These are phyloP conservation scores for Microcyclospora tardicrescens DNA, from an alignment of 2,329 filamentous ascomycete genomes.

Conservation along the genomic window DNA sequence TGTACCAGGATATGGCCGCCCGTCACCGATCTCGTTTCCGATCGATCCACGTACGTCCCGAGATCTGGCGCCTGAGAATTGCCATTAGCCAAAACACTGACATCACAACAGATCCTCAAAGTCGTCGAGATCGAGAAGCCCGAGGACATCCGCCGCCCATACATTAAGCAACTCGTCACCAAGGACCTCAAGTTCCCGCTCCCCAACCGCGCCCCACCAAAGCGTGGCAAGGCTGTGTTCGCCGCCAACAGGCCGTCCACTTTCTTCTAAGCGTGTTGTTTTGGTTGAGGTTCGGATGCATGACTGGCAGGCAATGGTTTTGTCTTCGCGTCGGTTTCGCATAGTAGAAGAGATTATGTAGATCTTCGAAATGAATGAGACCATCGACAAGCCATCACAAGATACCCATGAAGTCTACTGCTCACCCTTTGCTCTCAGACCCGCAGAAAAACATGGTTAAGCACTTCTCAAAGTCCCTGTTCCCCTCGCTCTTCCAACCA, in stretches of 20 bases:
- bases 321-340: too few relatives aligned
- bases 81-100: conserved; percentile 1
- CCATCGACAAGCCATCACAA: too few relatives aligned
- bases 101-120: conserved; percentile 67
- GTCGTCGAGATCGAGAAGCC: conserved; percentile 94
- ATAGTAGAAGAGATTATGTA: too few relatives aligned
- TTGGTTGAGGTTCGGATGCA: background rate
- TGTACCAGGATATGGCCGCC: conserved; percentile 99
- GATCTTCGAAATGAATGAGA: too few relatives aligned
- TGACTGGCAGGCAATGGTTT: too few relatives aligned
- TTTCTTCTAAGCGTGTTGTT: conserved; percentile 67
- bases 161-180: conserved; percentile 95
- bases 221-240: conserved; percentile 80
- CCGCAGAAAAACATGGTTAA: too few relatives aligned
- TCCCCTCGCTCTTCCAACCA: too few relatives aligned
- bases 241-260: conserved; percentile 85
- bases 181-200: conserved; percentile 98
- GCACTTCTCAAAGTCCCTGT: too few relatives aligned
- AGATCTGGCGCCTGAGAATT: background rate
- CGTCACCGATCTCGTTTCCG: conserved; percentile 96
- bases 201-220: conserved; percentile 84
- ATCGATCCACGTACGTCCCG: conserved; percentile 80
- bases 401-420: too few relatives aligned
- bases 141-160: conserved; percentile 91
- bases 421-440: too few relatives aligned